phyloP scores from a whole-genome alignment of 2,329 filamentous ascomycete species.

The Epicoccum sorghinum region DNA sequence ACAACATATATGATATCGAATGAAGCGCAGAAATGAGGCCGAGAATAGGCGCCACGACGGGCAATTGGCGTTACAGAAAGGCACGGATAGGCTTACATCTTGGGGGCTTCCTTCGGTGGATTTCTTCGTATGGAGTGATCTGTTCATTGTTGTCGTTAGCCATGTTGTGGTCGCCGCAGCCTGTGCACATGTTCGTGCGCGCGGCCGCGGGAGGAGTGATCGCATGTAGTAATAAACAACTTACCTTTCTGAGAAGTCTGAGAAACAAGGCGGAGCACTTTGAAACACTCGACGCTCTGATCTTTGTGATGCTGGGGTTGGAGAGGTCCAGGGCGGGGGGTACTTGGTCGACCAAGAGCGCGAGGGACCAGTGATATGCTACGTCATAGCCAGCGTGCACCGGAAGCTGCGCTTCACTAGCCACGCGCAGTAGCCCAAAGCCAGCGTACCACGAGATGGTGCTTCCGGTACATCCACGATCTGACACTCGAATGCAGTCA shows the following conservation, averaged over 20 bases:
- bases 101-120: background rate
- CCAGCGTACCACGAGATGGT: background rate
- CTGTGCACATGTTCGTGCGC: slow-evolving; percentile 20
- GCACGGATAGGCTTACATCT: slow-evolving; percentile 6
- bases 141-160: slow-evolving; percentile 33
- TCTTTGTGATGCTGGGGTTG: slow-evolving; percentile 21
- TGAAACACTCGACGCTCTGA: slow-evolving; percentile 19
- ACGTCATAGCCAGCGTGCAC: slow-evolving; percentile 22
- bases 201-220: slow-evolving; percentile 15
- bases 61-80: background rate
- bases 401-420: slow-evolving; percentile 25
- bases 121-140: slow-evolving; percentile 18
- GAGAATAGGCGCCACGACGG: background rate
- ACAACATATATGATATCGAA: background rate
- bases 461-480: background rate
- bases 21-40: background rate
- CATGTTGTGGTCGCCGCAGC: slow-evolving; percentile 12
- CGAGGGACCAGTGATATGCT: slow-evolving; percentile 21
- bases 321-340: slow-evolving; percentile 21
- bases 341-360: slow-evolving; percentile 17
- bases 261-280: slow-evolving; percentile 2
- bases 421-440: slow-evolving; percentile 2
- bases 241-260: slow-evolving; percentile 19
- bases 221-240: background rate
- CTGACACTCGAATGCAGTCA: no score